phyloP scores from a whole-genome alignment of 1,284 basidiomycete species.

The Boletellus deceptivus region DNA sequence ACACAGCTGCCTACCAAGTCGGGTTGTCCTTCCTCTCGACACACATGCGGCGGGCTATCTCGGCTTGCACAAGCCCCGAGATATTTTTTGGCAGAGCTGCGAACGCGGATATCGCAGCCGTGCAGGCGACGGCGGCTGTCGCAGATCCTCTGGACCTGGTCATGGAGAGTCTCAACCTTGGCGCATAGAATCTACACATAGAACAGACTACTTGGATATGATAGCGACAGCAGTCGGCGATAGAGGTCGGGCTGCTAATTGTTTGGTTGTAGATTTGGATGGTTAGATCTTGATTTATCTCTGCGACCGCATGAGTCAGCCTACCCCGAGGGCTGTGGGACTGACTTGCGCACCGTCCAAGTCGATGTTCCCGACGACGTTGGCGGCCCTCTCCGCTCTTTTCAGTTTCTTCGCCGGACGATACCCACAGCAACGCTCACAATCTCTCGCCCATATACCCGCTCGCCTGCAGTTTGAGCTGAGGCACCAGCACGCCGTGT shows the following conservation, averaged over 20 bases:
- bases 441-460: slow-evolving; percentile 1
- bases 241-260: slow-evolving; percentile 5
- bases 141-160: slow-evolving; percentile 69
- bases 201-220: slow-evolving; percentile 9
- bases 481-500: slow-evolving; percentile 65
- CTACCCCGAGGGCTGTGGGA: background rate
- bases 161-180: slow-evolving; percentile 54
- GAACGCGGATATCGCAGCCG: slow-evolving; percentile 36
- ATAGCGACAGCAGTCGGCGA: background rate
- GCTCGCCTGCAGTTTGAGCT: slow-evolving; percentile 52
- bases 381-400: slow-evolving; percentile 44
- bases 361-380: slow-evolving; percentile 44
- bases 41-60: slow-evolving; percentile 93
- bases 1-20: slow-evolving; percentile 85
- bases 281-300: no score
- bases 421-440: slow-evolving; percentile 8
- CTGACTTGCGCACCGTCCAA: no score
- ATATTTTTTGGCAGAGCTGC: slow-evolving; percentile 71
- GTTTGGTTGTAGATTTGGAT: no score
- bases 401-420: slow-evolving; percentile 31
- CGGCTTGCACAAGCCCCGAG: slow-evolving; percentile 89
- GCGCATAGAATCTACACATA: slow-evolving; percentile 17
- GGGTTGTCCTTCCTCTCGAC: slow-evolving; percentile 92
- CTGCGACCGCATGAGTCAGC: no score
- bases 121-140: slow-evolving; percentile 39